Percentiles rank a stretch among this genome's conserved stretches.
phyloP scores from a whole-genome alignment of 2,329 filamentous ascomycete genomes.

The Fusarium sp. region DNA sequence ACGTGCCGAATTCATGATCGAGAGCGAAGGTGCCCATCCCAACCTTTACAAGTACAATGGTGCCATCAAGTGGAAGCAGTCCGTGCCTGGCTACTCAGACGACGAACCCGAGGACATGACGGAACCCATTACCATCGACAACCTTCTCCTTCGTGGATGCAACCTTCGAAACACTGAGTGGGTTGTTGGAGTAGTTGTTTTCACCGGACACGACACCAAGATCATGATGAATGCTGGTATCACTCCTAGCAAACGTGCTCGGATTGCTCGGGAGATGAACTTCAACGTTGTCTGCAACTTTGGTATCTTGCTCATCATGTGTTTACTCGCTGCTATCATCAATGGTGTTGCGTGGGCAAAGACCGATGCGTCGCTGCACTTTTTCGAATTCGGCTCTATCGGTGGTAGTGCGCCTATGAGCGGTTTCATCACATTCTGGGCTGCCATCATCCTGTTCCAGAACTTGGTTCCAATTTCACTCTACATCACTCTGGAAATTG shows the following conservation, averaged over 20 bases:
- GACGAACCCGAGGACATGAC: conserved; percentile 82
- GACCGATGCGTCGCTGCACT: conserved; percentile 79
- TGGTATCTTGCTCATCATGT: conserved; percentile 89
- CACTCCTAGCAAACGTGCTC: conserved; percentile 92
- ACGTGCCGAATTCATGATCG: conserved; percentile 85
- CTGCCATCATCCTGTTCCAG: conserved; percentile 93
- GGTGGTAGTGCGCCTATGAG: conserved; percentile 82
- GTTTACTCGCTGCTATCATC: conserved; percentile 85
- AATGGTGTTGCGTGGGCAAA: conserved; percentile 87
- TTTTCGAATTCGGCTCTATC: conserved; percentile 89
- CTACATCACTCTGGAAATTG: conserved; percentile 97
- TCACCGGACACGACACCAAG: conserved; percentile 96
- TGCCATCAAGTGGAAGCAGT: conserved; percentile 88
- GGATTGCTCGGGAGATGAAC: conserved; percentile 93
- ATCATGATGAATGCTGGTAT: conserved; percentile 99
- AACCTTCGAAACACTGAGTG: conserved; percentile 96
- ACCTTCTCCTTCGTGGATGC: conserved; percentile 92
- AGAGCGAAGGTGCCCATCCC: conserved; percentile 91
- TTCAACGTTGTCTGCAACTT: conserved; percentile 99
- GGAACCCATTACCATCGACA: conserved; percentile 95
- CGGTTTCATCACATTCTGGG: conserved; percentile 98
- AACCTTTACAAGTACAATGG: conserved; percentile 97
- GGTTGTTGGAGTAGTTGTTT: conserved; percentile 92
- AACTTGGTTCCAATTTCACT: conserved; percentile 99
- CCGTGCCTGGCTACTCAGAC: conserved; percentile 73